Percentiles rank a stretch among this genome's conserved stretches.
phyloP scores from a whole-genome alignment of 2,329 filamentous ascomycete genomes.

The Monosporascus sp. region DNA sequence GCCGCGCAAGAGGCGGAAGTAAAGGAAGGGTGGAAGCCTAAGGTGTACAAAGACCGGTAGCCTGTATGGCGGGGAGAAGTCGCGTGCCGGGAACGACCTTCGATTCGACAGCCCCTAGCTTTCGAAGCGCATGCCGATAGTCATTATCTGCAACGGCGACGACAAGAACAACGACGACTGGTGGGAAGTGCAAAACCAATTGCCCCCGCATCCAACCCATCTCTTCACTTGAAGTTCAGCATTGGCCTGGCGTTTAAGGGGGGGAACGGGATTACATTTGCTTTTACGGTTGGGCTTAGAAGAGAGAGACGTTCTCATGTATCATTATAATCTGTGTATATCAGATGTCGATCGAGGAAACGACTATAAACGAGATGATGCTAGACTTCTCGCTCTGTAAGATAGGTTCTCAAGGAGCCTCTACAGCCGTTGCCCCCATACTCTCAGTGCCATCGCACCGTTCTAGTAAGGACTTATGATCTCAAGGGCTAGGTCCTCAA shows the following conservation, averaged over 20 bases:
- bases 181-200: not conserved
- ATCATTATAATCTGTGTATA: constrained; percentile 21
- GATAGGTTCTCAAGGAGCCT: too few species aligned
- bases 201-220: not conserved
- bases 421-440: too few species aligned
- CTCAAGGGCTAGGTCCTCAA: too few species aligned
- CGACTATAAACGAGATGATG: too few species aligned
- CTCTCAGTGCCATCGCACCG: too few species aligned
- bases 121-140: constrained; percentile 5
- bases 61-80: not conserved
- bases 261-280: constrained; percentile 1
- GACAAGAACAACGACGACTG: not conserved
- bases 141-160: not conserved
- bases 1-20: constrained; percentile 70
- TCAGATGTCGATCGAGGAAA: not conserved
- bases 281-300: constrained; percentile 4
- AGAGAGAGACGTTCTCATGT: constrained; percentile 11
- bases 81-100: constrained; percentile 2
- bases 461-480: too few species aligned
- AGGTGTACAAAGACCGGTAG: constrained; percentile 83
- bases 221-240: not conserved
- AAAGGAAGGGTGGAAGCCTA: constrained; percentile 87
- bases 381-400: too few species aligned
- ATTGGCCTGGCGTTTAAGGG: not conserved
- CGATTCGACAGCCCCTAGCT: constrained; percentile 2